phyloP scores from a whole-genome alignment of 148 eudicot genomes.

The Diospyros kaki region DNA sequence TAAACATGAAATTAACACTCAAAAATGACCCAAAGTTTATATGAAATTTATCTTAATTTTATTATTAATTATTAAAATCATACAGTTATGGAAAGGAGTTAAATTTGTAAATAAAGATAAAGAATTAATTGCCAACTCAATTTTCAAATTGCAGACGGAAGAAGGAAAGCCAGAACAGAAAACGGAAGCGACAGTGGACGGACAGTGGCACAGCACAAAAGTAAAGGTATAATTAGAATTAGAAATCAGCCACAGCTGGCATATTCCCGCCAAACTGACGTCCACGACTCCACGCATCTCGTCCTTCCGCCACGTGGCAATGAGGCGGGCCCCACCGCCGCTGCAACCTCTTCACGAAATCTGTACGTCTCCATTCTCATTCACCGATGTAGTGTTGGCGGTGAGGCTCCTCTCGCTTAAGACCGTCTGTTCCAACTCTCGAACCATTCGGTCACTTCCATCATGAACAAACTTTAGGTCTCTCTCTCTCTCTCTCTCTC shows the following conservation, averaged over 20 bases:
- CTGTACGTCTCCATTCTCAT: neutral
- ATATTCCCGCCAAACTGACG: conserved; percentile 6
- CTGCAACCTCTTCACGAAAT: neutral
- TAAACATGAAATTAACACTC: too few relatives aligned
- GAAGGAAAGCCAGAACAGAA: too few relatives aligned
- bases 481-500: neutral
- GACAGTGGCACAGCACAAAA: too few relatives aligned
- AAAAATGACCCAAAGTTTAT: too few relatives aligned
- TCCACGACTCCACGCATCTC: neutral
- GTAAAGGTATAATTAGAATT: too few relatives aligned
- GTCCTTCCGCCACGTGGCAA: neutral
- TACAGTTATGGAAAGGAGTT: too few relatives aligned
- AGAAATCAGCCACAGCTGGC: neutral
- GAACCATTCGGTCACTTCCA: neutral
- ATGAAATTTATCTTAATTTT: too few relatives aligned
- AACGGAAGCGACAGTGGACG: too few relatives aligned
- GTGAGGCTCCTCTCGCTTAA: neutral
- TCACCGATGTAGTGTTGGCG: neutral
- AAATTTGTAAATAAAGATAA: too few relatives aligned
- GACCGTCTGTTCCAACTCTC: neutral
- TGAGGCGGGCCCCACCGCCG: neutral
- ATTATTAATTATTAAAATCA: too few relatives aligned
- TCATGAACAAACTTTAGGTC: neutral
- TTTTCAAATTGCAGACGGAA: too few relatives aligned
- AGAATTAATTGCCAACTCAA: too few relatives aligned